A percentile compares a stretch with the other conserved stretches of the same genome.
phyloP scores from a whole-genome alignment of 768 basidiomycete species.

The Mycena floridula region DNA sequence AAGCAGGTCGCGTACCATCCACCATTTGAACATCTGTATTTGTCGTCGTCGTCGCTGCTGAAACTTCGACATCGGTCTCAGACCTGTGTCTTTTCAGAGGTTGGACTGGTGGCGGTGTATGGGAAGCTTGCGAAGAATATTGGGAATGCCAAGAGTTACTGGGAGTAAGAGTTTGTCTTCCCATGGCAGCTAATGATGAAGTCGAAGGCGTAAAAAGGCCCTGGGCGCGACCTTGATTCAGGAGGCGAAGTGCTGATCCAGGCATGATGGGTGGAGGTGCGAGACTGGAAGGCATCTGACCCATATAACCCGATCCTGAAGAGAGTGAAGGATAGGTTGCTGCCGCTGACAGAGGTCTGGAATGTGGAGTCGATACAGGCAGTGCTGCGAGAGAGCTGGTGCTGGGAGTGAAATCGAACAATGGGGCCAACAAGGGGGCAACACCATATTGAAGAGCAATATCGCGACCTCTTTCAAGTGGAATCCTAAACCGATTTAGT shows the following conservation, averaged over 20 bases:
- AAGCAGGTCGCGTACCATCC: conserved; percentile 41
- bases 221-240: conserved; percentile 83
- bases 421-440: conserved; percentile 75
- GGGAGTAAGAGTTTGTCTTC: conserved; percentile 43
- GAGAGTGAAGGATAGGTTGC: conserved; percentile 56
- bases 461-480: conserved; percentile 89
- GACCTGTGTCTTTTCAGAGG: conserved; percentile 59
- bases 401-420: conserved; percentile 90
- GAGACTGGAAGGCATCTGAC: conserved; percentile 45
- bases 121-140: conserved; percentile 39
- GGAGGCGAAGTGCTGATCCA: conserved; percentile 75
- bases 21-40: conserved; percentile 15
- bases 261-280: conserved; percentile 85
- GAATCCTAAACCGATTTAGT: conserved; percentile 61
- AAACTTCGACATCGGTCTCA: conserved; percentile 53
- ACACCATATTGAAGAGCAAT: conserved; percentile 92
- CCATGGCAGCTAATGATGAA: conserved; percentile 43
- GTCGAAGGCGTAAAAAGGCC: conserved; percentile 84
- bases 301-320: conserved; percentile 37
- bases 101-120: conserved; percentile 43
- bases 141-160: conserved; percentile 34
- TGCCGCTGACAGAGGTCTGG: conserved; percentile 62
- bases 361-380: conserved; percentile 44
- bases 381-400: conserved; percentile 65
- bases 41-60: neutral